Percentiles rank a stretch among this genome's conserved stretches.
These are phyloP conservation scores for Pisolithus tinctorius DNA, from an alignment of 768 basidiomycete genomes.

Conservation along the genomic window DNA sequence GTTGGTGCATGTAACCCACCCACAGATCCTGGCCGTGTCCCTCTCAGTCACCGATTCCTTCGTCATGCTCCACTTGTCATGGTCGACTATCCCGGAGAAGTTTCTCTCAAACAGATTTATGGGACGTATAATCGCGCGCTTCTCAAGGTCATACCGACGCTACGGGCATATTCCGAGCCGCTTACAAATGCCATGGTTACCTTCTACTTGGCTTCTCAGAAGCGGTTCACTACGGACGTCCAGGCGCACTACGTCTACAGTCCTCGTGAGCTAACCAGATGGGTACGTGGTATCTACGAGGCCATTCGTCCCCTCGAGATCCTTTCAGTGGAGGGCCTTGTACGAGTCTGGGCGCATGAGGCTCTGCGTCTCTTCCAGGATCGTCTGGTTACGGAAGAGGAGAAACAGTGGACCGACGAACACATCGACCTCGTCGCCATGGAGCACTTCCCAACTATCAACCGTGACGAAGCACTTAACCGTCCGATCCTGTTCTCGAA, in stretches of 20 bases:
- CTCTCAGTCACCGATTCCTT: conserved; percentile 93
- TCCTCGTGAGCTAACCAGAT: conserved; percentile 96
- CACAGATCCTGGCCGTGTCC: conserved; percentile 98
- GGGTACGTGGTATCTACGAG: conserved; percentile 96
- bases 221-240: conserved; percentile 90
- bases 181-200: conserved; percentile 97
- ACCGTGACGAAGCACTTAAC: conserved; percentile 74
- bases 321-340: conserved; percentile 90
- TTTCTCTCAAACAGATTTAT: conserved; percentile 97
- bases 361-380: conserved; percentile 97
- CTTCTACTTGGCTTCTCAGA: conserved; percentile 92
- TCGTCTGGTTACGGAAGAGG: conserved; percentile 87
- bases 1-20: conserved; percentile 99
- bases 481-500: conserved; percentile 97
- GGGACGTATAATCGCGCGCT: conserved; percentile 95
- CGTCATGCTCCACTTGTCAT: conserved; percentile 96
- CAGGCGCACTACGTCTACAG: conserved; percentile 99
- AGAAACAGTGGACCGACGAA: conserved; percentile 93
- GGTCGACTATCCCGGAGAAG: conserved; percentile 98
- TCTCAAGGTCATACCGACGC: conserved; percentile 90
- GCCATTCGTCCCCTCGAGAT: conserved; percentile 91
- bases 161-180: conserved; percentile 88
- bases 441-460: conserved; percentile 91
- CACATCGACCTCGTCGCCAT: conserved; percentile 78
- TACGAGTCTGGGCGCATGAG: conserved; percentile 97